Evolutionary conservation across 2,329 filamentous ascomycete genomes (phyloP).

Genomic region (Fusarium praegraminearum): DNA sequence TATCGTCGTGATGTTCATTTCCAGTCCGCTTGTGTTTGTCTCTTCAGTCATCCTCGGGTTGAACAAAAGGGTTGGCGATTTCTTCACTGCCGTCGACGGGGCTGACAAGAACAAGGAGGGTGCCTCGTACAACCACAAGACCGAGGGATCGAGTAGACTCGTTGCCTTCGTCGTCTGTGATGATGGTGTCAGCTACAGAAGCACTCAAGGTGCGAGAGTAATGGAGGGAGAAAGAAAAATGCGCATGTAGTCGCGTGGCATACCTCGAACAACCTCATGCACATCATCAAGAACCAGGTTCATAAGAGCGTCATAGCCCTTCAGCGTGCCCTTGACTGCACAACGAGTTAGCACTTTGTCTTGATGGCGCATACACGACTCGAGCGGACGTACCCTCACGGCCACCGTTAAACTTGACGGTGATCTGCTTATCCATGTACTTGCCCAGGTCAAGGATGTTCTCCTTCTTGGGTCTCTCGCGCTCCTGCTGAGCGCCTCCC

Average conservation of each 20-base stretch:
- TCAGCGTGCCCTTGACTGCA: slow-evolving; percentile 86
- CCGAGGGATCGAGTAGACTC: slow-evolving; percentile 83
- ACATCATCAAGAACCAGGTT: slow-evolving; percentile 97
- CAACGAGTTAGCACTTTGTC: slow-evolving; percentile 19
- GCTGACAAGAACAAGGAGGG: slow-evolving; percentile 90
- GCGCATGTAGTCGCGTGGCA: slow-evolving; percentile 38
- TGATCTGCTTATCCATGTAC: slow-evolving; percentile 97
- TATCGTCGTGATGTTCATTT: slow-evolving; percentile 22
- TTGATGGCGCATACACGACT: not conserved
- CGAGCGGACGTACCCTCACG: slow-evolving; percentile 74
- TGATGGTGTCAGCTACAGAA: slow-evolving; percentile 9
- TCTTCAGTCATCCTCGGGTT: slow-evolving; percentile 73
- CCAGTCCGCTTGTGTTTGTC: slow-evolving; percentile 10
- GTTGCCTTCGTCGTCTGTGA: slow-evolving; percentile 90
- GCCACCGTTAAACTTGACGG: slow-evolving; percentile 96
- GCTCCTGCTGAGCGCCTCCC: slow-evolving; percentile 59
- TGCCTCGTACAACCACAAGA: slow-evolving; percentile 90
- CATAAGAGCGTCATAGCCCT: slow-evolving; percentile 98
- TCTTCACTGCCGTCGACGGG: slow-evolving; percentile 95
- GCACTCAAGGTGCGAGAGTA: not conserved
- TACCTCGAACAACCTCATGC: slow-evolving; percentile 89
- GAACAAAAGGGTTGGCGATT: slow-evolving; percentile 92
- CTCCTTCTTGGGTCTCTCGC: slow-evolving; percentile 94
- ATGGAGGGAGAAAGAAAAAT: not conserved
- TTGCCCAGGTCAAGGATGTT: slow-evolving; percentile 96